These are phyloP conservation scores for Blastobotrys proliferans DNA, from an alignment of 1,139 yeast genomes.

Conservation along the genomic window DNA sequence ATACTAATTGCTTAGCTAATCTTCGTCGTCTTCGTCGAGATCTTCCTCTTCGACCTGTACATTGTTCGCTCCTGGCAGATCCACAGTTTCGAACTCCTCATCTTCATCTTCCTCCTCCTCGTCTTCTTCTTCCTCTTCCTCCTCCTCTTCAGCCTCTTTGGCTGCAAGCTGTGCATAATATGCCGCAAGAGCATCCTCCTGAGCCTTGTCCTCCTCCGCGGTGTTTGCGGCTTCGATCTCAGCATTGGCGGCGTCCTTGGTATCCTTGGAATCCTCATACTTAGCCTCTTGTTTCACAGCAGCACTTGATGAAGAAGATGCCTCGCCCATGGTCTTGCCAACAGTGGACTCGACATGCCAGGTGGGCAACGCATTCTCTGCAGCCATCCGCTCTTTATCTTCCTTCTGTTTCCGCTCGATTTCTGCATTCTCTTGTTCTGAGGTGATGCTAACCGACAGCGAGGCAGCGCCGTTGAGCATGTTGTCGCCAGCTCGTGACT, in stretches of 20 bases:
- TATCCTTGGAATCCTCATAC: slow-evolving; percentile 25
- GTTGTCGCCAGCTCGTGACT: slow-evolving; percentile 13
- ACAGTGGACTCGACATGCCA: slow-evolving; percentile 95
- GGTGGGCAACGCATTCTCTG: slow-evolving; percentile 91
- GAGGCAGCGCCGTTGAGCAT: slow-evolving; percentile 45
- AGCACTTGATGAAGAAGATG: slow-evolving; percentile 35
- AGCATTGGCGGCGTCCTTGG: slow-evolving; percentile 25
- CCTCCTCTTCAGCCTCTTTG: slow-evolving; percentile 56
- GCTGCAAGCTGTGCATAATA: slow-evolving; percentile 70
- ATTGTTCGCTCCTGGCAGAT: slow-evolving; percentile 40
- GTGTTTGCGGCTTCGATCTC: slow-evolving; percentile 23
- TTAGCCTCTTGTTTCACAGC: slow-evolving; percentile 19
- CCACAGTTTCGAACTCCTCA: slow-evolving; percentile 58
- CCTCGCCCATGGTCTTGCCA: slow-evolving; percentile 43
- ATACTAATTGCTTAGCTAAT: too few species aligned
- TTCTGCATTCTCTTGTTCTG: slow-evolving; percentile 75
- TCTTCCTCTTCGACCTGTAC: slow-evolving; percentile 16
- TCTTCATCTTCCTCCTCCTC: slow-evolving; percentile 52
- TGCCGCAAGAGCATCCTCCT: slow-evolving; percentile 72
- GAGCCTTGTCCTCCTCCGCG: slow-evolving; percentile 33
- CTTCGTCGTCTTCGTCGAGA: slow-evolving; percentile 15
- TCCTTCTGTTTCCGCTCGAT: slow-evolving; percentile 52
- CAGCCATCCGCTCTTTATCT: slow-evolving; percentile 56
- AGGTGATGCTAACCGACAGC: slow-evolving; percentile 85
- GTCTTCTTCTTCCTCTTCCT: slow-evolving; percentile 39